Evolutionary conservation across 805 yeast species (phyloP).

Genomic region (Myxozyma melibiosi): DNA sequence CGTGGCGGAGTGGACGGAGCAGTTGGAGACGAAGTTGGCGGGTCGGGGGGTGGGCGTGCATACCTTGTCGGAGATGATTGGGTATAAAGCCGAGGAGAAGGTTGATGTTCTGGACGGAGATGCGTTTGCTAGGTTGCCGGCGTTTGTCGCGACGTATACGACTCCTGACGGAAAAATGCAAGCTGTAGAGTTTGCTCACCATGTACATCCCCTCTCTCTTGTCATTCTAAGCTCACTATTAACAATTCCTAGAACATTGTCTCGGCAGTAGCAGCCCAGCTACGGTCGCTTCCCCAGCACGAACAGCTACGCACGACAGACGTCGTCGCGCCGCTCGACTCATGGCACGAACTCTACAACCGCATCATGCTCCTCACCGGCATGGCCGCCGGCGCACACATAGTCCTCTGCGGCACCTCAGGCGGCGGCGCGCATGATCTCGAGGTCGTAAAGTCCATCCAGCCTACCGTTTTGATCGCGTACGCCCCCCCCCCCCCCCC

Average conservation of each 20-base stretch:
- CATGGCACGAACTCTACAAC: constrained; percentile 36
- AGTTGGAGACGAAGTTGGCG: neutral
- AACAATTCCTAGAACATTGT: constrained; percentile 36
- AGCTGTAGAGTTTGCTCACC: constrained; percentile 10
- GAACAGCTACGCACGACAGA: constrained; percentile 40
- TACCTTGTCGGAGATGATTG: neutral
- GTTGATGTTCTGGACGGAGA: neutral
- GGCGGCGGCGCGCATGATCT: constrained; percentile 17
- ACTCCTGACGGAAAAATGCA: constrained; percentile 4
- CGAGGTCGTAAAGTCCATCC: constrained; percentile 1
- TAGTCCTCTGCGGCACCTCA: constrained; percentile 27
- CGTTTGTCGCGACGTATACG: constrained; percentile 10
- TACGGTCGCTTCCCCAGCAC: constrained; percentile 40
- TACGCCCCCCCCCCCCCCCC: neutral
- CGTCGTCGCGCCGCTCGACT: constrained; percentile 39
- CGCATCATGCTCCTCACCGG: constrained; percentile 41
- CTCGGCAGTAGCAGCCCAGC: constrained; percentile 44
- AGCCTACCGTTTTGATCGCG: constrained; percentile 20
- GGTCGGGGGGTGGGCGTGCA: neutral
- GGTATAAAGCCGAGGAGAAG: neutral
- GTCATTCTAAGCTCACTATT: neutral
- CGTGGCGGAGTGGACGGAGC: constrained; percentile 24
- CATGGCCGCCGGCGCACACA: constrained; percentile 36
- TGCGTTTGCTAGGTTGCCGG: neutral
- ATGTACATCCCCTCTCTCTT: constrained; percentile 7